Percentiles rank a stretch among this genome's conserved stretches.
Evolutionary conservation across 2,329 filamentous ascomycete species (phyloP).

Genomic region (Aspergillus sp.): DNA sequence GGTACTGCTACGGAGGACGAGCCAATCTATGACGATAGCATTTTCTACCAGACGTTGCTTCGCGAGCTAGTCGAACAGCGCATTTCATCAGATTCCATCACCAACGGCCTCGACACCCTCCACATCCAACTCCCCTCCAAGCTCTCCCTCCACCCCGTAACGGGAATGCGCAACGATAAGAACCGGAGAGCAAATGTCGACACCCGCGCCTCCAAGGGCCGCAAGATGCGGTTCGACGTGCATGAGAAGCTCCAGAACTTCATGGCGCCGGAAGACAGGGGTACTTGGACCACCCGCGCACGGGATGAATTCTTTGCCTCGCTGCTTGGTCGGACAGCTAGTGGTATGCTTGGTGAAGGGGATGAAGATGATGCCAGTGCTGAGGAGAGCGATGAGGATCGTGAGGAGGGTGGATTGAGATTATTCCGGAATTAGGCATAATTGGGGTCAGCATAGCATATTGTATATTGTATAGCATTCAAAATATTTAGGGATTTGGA

Average conservation of each 20-base stretch:
- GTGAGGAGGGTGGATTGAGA: slow-evolving; percentile 27
- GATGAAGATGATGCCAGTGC: slow-evolving; percentile 44
- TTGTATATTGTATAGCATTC: not conserved
- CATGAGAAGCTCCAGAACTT: slow-evolving; percentile 98
- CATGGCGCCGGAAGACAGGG: slow-evolving; percentile 83
- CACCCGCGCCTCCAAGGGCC: slow-evolving; percentile 87
- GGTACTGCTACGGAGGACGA: slow-evolving; percentile 21
- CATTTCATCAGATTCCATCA: slow-evolving; percentile 47
- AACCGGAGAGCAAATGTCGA: slow-evolving; percentile 71
- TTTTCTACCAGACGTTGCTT: slow-evolving; percentile 89
- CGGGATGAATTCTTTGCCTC: slow-evolving; percentile 70
- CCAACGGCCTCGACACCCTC: slow-evolving; percentile 41
- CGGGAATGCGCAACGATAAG: slow-evolving; percentile 51
- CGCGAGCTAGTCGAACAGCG: slow-evolving; percentile 91
- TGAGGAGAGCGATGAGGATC: slow-evolving; percentile 23
- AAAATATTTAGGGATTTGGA: not conserved
- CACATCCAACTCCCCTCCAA: slow-evolving; percentile 31
- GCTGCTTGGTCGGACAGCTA: slow-evolving; percentile 58
- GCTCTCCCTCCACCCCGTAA: slow-evolving; percentile 32
- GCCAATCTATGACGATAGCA: slow-evolving; percentile 82
- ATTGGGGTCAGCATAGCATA: not conserved
- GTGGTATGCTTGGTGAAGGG: slow-evolving; percentile 57
- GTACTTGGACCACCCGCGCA: slow-evolving; percentile 71
- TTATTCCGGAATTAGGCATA: slow-evolving; percentile 23
- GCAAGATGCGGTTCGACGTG: slow-evolving; percentile 88